Evolutionary conservation across 164 flowering plant species (phyloP), one percentile per base, ranked within the genome.

Genomic region (Sextonia rubra): DNA sequence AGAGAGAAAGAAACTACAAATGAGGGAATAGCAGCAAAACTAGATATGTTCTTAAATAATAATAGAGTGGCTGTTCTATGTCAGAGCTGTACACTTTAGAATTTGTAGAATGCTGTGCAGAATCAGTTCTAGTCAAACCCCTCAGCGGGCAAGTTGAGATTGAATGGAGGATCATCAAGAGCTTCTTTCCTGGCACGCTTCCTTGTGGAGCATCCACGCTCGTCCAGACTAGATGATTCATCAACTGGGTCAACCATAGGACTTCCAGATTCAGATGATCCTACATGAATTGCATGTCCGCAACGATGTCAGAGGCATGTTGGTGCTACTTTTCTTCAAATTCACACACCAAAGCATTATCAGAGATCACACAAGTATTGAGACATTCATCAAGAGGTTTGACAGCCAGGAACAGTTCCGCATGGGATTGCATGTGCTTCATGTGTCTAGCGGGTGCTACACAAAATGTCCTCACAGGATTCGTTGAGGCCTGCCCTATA

Each of bases 41-140:
- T 37, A 37, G 44, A 8, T 37, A 5, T 37, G 44, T 37, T 9
- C 44, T 37, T 37, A 37, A 37, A 37, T 37, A 37, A 20, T 14
- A 52, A 12, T 47, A 3, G n/a, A 15, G 1, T 27, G 1, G 29
- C 23, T 32, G 15, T 37, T 26, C 73, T 80, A 52, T 64, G 82
- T 86, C 82, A 87, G 85, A 83, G 81, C 87, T 88, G 87, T 87
- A 87, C 92, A 82, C 76, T 80, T 72, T 9, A 37, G 62, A 24
- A 49, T 68, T 68, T 24, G 55, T 64, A 70, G 71, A 29, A 47
- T 26, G 9, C 30, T 29, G 48, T 56, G 30, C 3, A 24, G 52
- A 44, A 68, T 83, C 80, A 86, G 60, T 80, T 80, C 72, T 80
- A 79, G 77, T 87, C 90, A 12, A 83, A 49, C 44, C 78, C 82